These are phyloP conservation scores for Kwoniella shivajii DNA, from an alignment of 1,284 basidiomycete species.

Conservation along the genomic window DNA sequence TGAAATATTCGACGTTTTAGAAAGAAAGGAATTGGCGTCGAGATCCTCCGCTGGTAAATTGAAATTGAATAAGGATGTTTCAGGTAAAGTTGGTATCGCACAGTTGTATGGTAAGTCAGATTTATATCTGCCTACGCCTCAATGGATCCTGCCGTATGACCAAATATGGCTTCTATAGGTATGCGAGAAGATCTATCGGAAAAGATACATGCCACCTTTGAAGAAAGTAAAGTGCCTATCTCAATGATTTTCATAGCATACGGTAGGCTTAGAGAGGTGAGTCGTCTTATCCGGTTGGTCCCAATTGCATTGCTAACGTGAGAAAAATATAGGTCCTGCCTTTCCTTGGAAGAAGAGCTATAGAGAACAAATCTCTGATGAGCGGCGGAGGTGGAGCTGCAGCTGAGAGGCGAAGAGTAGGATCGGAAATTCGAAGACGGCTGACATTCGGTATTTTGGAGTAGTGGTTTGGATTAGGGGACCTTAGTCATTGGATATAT, in stretches of 20 bases:
- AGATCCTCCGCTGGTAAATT: constrained; percentile 4
- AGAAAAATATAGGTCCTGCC: constrained; percentile 57
- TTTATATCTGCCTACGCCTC: neutral
- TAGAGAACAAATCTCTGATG: constrained; percentile 70
- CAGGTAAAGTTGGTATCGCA: constrained; percentile 69
- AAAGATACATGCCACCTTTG: constrained; percentile 58
- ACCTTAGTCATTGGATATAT: too few species aligned
- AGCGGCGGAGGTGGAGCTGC: constrained; percentile 60
- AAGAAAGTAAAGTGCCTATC: neutral
- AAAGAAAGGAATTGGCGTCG: constrained; percentile 61
- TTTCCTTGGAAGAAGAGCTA: constrained; percentile 69
- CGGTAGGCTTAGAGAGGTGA: constrained; percentile 67
- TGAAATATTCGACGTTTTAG: constrained; percentile 64
- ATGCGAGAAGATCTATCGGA: constrained; percentile 79
- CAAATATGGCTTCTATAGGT: constrained; percentile 55
- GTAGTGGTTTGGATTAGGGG: neutral
- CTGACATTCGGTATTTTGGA: constrained; percentile 5
- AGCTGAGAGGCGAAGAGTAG: constrained; percentile 61
- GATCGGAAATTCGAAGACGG: constrained; percentile 57
- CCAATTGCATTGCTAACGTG: neutral
- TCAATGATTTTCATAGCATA: constrained; percentile 67
- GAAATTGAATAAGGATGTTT: constrained; percentile 57
- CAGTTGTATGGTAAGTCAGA: constrained; percentile 76
- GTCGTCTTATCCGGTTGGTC: neutral
- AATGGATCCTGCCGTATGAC: neutral